Percentiles rank a stretch among this genome's conserved stretches.
Conservation (phyloP, 257 asterid species). For the Galeopsis tetrahit region DNA sequence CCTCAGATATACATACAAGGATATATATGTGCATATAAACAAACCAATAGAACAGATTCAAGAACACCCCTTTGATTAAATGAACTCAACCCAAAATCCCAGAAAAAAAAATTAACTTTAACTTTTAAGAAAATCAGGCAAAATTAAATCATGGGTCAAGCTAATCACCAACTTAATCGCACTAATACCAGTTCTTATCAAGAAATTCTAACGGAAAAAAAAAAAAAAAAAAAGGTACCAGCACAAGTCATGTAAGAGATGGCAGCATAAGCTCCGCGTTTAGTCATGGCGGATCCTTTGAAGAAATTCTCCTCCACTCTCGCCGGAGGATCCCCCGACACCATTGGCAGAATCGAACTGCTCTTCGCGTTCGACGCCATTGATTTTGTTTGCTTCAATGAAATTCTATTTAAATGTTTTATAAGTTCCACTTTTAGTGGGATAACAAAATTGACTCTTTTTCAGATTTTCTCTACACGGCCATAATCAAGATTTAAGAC, state of each 20-base stretch:
- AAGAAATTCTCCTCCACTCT: slow-evolving; percentile 77
- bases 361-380: slow-evolving; percentile 44
- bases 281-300: slow-evolving; percentile 92
- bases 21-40: background rate
- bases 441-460: slow-evolving; percentile 8
- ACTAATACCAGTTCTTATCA: background rate
- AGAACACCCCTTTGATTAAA: slow-evolving; percentile 10
- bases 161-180: slow-evolving; percentile 19
- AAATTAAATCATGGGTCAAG: slow-evolving; percentile 34
- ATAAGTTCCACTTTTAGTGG: background rate
- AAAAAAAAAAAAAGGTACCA: slow-evolving; percentile 48
- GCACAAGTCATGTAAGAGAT: slow-evolving; percentile 92
- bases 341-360: slow-evolving; percentile 63
- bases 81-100: slow-evolving; percentile 27
- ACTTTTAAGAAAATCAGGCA: slow-evolving; percentile 8
- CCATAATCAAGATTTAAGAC: background rate
- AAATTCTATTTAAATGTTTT: background rate
- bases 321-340: slow-evolving; percentile 61
- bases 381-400: slow-evolving; percentile 25
- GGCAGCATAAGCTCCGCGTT: slow-evolving; percentile 94
- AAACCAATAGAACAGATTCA: background rate
- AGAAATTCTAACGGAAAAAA: slow-evolving; percentile 13
- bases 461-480: slow-evolving; percentile 7
- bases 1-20: background rate
- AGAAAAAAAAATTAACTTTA: slow-evolving; percentile 1